Evolutionary conservation across 352 stramenopile species (phyloP).

Genomic region (Pythium volutum): DNA sequence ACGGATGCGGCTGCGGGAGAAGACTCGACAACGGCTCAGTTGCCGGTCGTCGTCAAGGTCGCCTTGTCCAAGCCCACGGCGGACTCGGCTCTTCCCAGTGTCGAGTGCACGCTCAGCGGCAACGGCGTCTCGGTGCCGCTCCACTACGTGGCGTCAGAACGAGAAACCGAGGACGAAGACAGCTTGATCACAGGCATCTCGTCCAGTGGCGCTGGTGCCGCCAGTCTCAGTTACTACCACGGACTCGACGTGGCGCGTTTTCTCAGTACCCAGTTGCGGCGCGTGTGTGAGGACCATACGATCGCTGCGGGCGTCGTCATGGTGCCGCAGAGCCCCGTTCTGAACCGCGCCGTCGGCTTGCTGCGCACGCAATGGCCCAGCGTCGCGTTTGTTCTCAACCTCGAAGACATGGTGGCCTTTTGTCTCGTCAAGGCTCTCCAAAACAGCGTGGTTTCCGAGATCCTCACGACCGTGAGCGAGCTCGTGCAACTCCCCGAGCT

Average conservation of each 20-base stretch:
- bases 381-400: constrained; percentile 38
- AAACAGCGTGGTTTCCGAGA: constrained; percentile 32
- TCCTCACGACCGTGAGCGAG: constrained; percentile 35
- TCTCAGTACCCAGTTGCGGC: constrained; percentile 38
- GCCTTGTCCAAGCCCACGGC: constrained; percentile 10
- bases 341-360: constrained; percentile 39
- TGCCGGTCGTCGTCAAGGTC: constrained; percentile 42
- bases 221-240: constrained; percentile 32
- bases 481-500: constrained; percentile 33
- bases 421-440: constrained; percentile 40
- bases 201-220: background rate
- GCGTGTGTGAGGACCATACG: constrained; percentile 28
- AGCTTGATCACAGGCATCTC: constrained; percentile 12
- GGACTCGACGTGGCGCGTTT: constrained; percentile 54
- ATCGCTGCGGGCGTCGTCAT: constrained; percentile 41
- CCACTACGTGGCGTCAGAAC: constrained; percentile 26
- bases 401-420: constrained; percentile 50
- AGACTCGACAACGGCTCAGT: constrained; percentile 1
- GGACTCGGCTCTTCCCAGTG: constrained; percentile 15
- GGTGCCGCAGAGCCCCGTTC: constrained; percentile 36
- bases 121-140: constrained; percentile 36
- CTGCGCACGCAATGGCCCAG: constrained; percentile 37
- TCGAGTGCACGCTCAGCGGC: constrained; percentile 41
- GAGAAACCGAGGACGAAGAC: constrained; percentile 22
- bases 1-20: background rate